These are phyloP conservation scores for Euphorbia schlechtendalii DNA, from an alignment of 441 rosid genomes.

Conservation along the genomic window DNA sequence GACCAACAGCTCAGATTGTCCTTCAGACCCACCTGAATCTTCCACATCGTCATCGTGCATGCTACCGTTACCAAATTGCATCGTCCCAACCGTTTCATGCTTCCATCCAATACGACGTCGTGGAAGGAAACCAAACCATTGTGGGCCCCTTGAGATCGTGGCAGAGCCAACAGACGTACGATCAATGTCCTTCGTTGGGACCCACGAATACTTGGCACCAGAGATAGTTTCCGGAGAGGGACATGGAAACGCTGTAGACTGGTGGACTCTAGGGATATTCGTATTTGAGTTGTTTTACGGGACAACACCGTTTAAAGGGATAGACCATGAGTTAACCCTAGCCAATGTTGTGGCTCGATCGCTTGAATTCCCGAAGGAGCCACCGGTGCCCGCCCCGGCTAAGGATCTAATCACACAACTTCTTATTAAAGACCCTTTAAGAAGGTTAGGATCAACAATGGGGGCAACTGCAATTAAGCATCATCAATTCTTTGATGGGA, in stretches of 20 bases:
- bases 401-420: conserved; percentile 65
- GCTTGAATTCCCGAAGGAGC: conserved; percentile 77
- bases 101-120: conserved; percentile 50
- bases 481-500: conserved; percentile 69
- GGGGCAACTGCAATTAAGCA: conserved; percentile 77
- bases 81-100: conserved; percentile 81
- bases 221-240: conserved; percentile 91
- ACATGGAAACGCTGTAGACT: conserved; percentile 83
- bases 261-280: conserved; percentile 93
- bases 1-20: conserved; percentile 8
- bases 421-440: conserved; percentile 54
- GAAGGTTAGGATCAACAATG: conserved; percentile 61
- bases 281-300: conserved; percentile 79
- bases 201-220: conserved; percentile 87
- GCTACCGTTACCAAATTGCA: conserved; percentile 50
- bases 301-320: conserved; percentile 70
- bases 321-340: conserved; percentile 73
- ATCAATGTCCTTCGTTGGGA: conserved; percentile 90
- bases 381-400: conserved; percentile 44
- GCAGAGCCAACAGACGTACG: conserved; percentile 74
- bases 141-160: conserved; percentile 56
- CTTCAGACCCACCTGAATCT: conserved; percentile 30
- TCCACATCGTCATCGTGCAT: conserved; percentile 57
- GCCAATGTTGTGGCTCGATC: conserved; percentile 86
- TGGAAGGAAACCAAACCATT: conserved; percentile 40